Percentiles rank a stretch among this genome's conserved stretches.
Evolutionary conservation across 1,284 basidiomycete genomes (phyloP).

Genomic region (Baeospora myosura): DNA sequence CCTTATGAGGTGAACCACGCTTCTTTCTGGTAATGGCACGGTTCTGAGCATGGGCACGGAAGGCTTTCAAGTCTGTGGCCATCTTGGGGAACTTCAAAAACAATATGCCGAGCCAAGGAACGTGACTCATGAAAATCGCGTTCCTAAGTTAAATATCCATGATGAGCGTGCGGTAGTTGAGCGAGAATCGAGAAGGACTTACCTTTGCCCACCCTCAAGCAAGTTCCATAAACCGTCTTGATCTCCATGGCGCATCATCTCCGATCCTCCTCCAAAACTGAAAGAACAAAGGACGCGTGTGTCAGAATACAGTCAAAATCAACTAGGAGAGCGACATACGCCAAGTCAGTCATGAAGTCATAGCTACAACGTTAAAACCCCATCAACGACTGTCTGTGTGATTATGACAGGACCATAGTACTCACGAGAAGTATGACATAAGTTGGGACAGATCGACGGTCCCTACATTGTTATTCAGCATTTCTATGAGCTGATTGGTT

Average conservation of each 20-base stretch:
- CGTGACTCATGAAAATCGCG: conserved; percentile 20
- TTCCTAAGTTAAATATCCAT: conserved; percentile 1
- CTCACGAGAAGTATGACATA: conserved; percentile 52
- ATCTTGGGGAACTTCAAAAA: conserved; percentile 21
- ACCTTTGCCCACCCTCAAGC: conserved; percentile 13
- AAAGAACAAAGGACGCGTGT: not conserved
- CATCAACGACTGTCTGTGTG: conserved; percentile 1
- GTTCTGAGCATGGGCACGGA: conserved; percentile 22
- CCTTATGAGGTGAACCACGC: conserved; percentile 27
- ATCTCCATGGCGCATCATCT: conserved; percentile 30
- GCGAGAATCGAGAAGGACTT: conserved; percentile 2
- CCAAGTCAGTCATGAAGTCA: conserved; percentile 60
- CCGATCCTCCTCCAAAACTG: conserved; percentile 45
- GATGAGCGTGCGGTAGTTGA: not conserved
- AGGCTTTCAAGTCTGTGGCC: conserved; percentile 24
- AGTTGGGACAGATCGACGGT: conserved; percentile 36
- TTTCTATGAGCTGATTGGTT: conserved; percentile 34
- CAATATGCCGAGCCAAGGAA: conserved; percentile 10
- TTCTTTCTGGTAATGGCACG: conserved; percentile 23
- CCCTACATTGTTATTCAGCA: conserved; percentile 25
- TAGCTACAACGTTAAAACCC: conserved; percentile 29
- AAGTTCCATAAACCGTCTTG: conserved; percentile 26
- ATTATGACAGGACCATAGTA: conserved; percentile 6
- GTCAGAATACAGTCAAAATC: conserved; percentile 8
- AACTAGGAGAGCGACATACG: conserved; percentile 29